A percentile compares a stretch with the other conserved stretches of the same genome.
phyloP scores from a whole-genome alignment of 495 filamentous ascomycete genomes.

The Aspergillus avenaceus region DNA sequence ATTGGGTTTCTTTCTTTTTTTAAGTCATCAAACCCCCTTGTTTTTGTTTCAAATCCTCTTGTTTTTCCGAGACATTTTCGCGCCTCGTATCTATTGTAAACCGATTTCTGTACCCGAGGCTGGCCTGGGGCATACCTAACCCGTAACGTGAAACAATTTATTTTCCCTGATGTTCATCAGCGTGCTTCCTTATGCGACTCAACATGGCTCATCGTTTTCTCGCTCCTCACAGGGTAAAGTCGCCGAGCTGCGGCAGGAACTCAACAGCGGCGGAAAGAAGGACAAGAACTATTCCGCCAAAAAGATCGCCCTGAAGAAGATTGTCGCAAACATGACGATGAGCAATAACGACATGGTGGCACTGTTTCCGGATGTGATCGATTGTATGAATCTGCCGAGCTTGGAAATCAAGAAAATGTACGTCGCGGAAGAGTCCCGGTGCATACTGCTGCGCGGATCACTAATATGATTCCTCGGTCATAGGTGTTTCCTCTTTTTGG shows the following conservation, averaged over 20 bases:
- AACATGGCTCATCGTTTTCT: conserved; percentile 35
- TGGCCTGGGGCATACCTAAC: neutral
- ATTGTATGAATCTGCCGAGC: conserved; percentile 88
- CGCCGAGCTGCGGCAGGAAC: conserved; percentile 90
- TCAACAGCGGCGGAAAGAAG: conserved; percentile 92
- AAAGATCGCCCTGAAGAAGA: conserved; percentile 99
- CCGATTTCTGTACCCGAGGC: neutral
- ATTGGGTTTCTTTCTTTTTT: neutral
- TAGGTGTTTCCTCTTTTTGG: conserved; percentile 96
- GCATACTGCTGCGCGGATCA: neutral
- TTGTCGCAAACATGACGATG: conserved; percentile 99
- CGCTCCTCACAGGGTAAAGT: conserved; percentile 83
- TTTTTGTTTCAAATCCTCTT: too few relatives aligned
- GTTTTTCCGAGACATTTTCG: too few relatives aligned
- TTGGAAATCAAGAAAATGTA: conserved; percentile 99
- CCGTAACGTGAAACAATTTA: neutral
- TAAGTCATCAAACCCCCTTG: too few relatives aligned
- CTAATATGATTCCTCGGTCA: conserved; percentile 15
- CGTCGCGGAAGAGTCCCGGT: conserved; percentile 17
- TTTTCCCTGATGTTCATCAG: conserved; percentile 24
- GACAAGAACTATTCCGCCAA: conserved; percentile 97
- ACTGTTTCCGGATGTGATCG: conserved; percentile 91
- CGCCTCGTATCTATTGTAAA: too few relatives aligned
- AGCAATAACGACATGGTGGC: conserved; percentile 99
- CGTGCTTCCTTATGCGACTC: conserved; percentile 26